These are phyloP conservation scores for Mantamonas sphyraenae DNA, from an alignment of 78 protist genomes.

Conservation along the genomic window DNA sequence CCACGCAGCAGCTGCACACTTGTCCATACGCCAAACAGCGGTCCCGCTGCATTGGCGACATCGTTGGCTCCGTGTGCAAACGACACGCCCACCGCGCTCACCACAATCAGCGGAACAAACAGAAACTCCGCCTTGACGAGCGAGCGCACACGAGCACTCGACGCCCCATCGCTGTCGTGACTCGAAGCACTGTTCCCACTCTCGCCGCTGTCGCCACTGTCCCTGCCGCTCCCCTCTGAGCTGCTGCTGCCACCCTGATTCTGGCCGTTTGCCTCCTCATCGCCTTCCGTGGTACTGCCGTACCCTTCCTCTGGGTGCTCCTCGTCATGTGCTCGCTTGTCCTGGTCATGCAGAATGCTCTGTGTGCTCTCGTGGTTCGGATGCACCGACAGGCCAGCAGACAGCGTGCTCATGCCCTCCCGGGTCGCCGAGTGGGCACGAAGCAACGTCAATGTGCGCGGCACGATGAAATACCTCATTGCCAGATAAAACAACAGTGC, in stretches of 20 bases:
- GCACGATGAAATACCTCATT: background rate
- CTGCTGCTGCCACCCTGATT: background rate
- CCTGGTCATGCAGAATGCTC: no score
- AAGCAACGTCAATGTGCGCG: background rate
- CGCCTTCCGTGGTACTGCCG: background rate
- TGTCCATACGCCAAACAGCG: constrained; percentile 16
- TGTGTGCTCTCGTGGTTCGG: no score
- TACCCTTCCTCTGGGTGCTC: background rate
- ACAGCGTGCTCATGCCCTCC: background rate
- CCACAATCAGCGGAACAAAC: background rate
- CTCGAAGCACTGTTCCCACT: background rate
- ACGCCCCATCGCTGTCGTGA: background rate
- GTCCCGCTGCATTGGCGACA: constrained; percentile 25
- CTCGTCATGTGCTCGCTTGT: background rate
- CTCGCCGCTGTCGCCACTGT: background rate
- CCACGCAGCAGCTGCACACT: background rate
- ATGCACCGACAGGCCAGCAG: background rate
- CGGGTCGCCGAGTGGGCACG: background rate
- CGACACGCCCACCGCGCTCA: constrained; percentile 8
- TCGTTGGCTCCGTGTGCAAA: constrained; percentile 38
- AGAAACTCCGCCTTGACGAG: background rate
- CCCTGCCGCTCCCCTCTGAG: background rate
- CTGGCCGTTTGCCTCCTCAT: background rate
- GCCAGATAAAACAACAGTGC: background rate
- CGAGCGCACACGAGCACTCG: background rate